These are phyloP conservation scores for Corniculantispora saksenae DNA, from an alignment of 2,329 filamentous ascomycete species.

Conservation along the genomic window DNA sequence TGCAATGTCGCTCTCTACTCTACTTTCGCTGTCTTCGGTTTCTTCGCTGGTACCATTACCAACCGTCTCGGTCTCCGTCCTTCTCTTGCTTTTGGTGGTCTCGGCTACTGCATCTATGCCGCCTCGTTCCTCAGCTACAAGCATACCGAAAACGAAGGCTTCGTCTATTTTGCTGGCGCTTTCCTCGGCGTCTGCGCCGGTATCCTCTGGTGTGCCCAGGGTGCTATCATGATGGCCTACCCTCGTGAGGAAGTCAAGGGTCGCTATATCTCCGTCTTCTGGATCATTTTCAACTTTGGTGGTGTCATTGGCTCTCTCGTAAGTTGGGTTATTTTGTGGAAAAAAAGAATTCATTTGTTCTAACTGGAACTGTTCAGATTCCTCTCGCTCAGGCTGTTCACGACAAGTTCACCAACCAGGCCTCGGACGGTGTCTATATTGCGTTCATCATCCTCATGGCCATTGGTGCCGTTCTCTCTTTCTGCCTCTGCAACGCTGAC, in stretches of 20 bases:
- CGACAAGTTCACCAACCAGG: slow-evolving; percentile 42
- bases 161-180: slow-evolving; percentile 75
- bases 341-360: neutral
- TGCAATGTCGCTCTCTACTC: slow-evolving; percentile 71
- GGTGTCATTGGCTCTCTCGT: slow-evolving; percentile 78
- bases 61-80: slow-evolving; percentile 72
- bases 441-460: slow-evolving; percentile 85
- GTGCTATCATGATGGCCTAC: slow-evolving; percentile 88
- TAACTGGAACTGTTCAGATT: slow-evolving; percentile 43
- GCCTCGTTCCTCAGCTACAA: slow-evolving; percentile 70
- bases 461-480: slow-evolving; percentile 67
- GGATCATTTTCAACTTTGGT: slow-evolving; percentile 93
- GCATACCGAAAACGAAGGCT: slow-evolving; percentile 67
- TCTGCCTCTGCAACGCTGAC: slow-evolving; percentile 69
- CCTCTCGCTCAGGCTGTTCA: slow-evolving; percentile 74
- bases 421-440: slow-evolving; percentile 80
- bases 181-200: slow-evolving; percentile 78
- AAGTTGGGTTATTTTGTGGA: slow-evolving; percentile 29
- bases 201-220: slow-evolving; percentile 80
- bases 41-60: slow-evolving; percentile 75
- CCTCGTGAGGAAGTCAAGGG: slow-evolving; percentile 80
- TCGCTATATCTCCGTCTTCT: slow-evolving; percentile 86
- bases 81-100: slow-evolving; percentile 69
- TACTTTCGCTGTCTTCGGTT: slow-evolving; percentile 67
- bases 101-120: slow-evolving; percentile 77